Percentiles rank a stretch among this genome's conserved stretches.
phyloP scores from a whole-genome alignment of 1,139 yeast genomes.

The Meyerozyma guilliermondii region DNA sequence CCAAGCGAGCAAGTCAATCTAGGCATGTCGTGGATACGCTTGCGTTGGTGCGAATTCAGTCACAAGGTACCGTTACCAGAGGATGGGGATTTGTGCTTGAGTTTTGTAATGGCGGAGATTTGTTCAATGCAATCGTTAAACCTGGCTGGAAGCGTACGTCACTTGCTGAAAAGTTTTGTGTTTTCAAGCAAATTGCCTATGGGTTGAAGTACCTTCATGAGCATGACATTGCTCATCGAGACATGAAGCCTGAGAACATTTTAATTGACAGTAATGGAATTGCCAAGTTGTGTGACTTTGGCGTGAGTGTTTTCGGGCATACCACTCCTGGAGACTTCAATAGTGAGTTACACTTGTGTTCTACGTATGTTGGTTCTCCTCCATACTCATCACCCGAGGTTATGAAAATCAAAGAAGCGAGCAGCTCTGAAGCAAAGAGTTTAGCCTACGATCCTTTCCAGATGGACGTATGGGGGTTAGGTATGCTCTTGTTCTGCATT shows the following conservation, averaged over 20 bases:
- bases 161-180: conserved; percentile 49
- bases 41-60: conserved; percentile 54
- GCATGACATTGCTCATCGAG: conserved; percentile 56
- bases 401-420: conserved; percentile 44
- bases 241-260: conserved; percentile 63
- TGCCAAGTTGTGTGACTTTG: conserved; percentile 72
- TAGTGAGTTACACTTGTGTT: conserved; percentile 40
- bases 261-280: conserved; percentile 52
- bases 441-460: conserved; percentile 59
- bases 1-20: conserved; percentile 44
- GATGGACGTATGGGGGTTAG: conserved; percentile 73
- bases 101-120: conserved; percentile 53
- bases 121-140: conserved; percentile 38
- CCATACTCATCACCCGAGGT: conserved; percentile 81
- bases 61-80: conserved; percentile 48
- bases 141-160: conserved; percentile 46
- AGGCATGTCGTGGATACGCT: conserved; percentile 58
- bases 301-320: conserved; percentile 65
- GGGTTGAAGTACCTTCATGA: conserved; percentile 53
- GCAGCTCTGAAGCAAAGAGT: conserved; percentile 30
- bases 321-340: conserved; percentile 48
- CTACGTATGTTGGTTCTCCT: conserved; percentile 66
- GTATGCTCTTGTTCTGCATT: conserved; percentile 58
- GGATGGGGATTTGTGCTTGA: conserved; percentile 80
- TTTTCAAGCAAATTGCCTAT: conserved; percentile 54